phyloP scores from a whole-genome alignment of 306 rosid species.

The Cucumis hystrix region DNA sequence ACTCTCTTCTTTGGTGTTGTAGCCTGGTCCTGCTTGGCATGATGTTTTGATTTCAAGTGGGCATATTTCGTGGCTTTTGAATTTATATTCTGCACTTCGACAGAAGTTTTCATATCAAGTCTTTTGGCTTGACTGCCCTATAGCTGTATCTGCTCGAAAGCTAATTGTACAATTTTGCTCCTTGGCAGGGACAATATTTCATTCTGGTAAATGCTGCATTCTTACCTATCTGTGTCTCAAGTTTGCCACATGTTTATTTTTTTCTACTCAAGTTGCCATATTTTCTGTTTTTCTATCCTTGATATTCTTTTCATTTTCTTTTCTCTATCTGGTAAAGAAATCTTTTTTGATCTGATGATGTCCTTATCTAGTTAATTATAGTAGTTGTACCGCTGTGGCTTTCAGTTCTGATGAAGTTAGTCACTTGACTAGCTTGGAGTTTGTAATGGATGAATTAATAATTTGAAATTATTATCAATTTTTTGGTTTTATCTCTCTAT shows the following conservation, averaged over 20 bases:
- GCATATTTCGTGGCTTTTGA: conserved; percentile 84
- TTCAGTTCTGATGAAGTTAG: neutral
- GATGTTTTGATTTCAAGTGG: conserved; percentile 63
- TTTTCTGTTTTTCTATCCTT: conserved; percentile 6
- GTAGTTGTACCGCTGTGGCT: neutral
- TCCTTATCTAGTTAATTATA: neutral
- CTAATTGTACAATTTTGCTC: conserved; percentile 83
- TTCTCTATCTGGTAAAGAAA: neutral
- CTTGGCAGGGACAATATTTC: conserved; percentile 71
- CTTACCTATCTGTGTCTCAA: conserved; percentile 4
- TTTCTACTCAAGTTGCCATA: neutral
- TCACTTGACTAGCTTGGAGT: neutral
- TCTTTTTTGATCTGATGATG: neutral
- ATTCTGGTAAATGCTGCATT: conserved; percentile 43
- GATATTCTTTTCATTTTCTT: neutral
- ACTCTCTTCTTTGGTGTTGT: conserved; percentile 25
- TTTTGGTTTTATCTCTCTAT: too few relatives aligned
- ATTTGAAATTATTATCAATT: too few relatives aligned
- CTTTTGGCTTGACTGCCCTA: conserved; percentile 86
- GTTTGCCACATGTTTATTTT: neutral
- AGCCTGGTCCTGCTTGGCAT: conserved; percentile 91
- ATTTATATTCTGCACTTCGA: conserved; percentile 64
- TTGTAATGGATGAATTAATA: neutral
- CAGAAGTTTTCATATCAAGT: conserved; percentile 69
- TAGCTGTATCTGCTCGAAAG: conserved; percentile 81